These are phyloP conservation scores for Wickerhamomyces kurtzmanii DNA, from an alignment of 805 yeast species.

Conservation along the genomic window DNA sequence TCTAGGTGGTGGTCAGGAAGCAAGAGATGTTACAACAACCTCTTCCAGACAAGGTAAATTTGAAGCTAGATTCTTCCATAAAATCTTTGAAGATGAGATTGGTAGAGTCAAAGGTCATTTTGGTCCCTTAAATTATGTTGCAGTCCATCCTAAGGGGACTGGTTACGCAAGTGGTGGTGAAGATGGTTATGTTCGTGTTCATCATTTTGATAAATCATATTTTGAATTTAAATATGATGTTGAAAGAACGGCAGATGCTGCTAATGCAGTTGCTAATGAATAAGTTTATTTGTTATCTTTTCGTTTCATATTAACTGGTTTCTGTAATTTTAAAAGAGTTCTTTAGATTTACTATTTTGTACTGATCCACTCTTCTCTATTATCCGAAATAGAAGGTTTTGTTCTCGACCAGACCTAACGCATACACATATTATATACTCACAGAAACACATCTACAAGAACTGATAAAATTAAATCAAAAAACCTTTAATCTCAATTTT, in stretches of 20 bases:
- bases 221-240: slow-evolving; percentile 90
- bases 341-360: too few relatives aligned
- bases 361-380: too few relatives aligned
- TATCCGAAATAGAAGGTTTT: too few relatives aligned
- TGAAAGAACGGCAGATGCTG: slow-evolving; percentile 63
- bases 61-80: slow-evolving; percentile 94
- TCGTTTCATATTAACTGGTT: too few relatives aligned
- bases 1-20: slow-evolving; percentile 99
- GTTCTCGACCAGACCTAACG: too few relatives aligned
- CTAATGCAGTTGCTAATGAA: too few relatives aligned
- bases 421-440: too few relatives aligned
- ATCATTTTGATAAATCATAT: slow-evolving; percentile 86
- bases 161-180: slow-evolving; percentile 97
- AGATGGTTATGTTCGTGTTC: slow-evolving; percentile 95
- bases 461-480: too few relatives aligned
- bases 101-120: slow-evolving; percentile 98
- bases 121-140: slow-evolving; percentile 94
- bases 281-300: too few relatives aligned
- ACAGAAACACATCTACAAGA: too few relatives aligned
- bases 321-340: too few relatives aligned
- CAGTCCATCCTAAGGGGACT: slow-evolving; percentile 89
- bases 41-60: slow-evolving; percentile 89
- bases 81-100: slow-evolving; percentile 88
- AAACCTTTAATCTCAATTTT: too few relatives aligned
- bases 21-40: slow-evolving; percentile 97